Evolutionary conservation across 1,139 yeast genomes (phyloP).

Genomic region (Candida gigantensis): DNA sequence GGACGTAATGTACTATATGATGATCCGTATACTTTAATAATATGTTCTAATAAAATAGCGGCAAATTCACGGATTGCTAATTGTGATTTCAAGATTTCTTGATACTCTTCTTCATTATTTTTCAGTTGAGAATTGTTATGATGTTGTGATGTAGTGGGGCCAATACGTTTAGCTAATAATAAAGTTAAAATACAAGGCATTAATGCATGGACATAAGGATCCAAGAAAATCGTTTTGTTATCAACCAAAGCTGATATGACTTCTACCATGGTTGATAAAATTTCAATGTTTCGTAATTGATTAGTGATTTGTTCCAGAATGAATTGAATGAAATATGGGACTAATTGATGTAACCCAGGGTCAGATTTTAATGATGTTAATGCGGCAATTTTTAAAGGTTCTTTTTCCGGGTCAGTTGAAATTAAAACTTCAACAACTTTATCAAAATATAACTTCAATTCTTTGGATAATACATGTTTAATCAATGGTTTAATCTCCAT

Average conservation of each 20-base stretch:
- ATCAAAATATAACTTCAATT: slow-evolving; percentile 89
- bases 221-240: slow-evolving; percentile 84
- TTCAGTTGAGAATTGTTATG: no score
- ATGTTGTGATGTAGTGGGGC: slow-evolving; percentile 49
- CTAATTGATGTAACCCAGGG: slow-evolving; percentile 94
- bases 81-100: slow-evolving; percentile 41
- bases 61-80: slow-evolving; percentile 83
- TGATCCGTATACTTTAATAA: slow-evolving; percentile 77
- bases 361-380: slow-evolving; percentile 81
- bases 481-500: slow-evolving; percentile 89
- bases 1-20: slow-evolving; percentile 91
- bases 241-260: slow-evolving; percentile 83
- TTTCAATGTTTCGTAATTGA: slow-evolving; percentile 71
- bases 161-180: slow-evolving; percentile 86
- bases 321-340: slow-evolving; percentile 94
- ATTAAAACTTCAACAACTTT: slow-evolving; percentile 80
- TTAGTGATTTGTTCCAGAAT: slow-evolving; percentile 95
- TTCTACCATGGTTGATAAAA: slow-evolving; percentile 86
- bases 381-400: slow-evolving; percentile 72
- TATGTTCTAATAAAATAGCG: slow-evolving; percentile 76
- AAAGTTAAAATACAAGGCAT: slow-evolving; percentile 95
- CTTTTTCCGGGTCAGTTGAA: slow-evolving; percentile 59
- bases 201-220: slow-evolving; percentile 93
- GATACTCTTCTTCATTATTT: slow-evolving; percentile 25
- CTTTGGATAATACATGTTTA: slow-evolving; percentile 94